Evolutionary conservation across 2,329 filamentous ascomycete species (phyloP), one percentile per base, ranked within the genome.

Genomic region (Hypoxylon sp.): DNA sequence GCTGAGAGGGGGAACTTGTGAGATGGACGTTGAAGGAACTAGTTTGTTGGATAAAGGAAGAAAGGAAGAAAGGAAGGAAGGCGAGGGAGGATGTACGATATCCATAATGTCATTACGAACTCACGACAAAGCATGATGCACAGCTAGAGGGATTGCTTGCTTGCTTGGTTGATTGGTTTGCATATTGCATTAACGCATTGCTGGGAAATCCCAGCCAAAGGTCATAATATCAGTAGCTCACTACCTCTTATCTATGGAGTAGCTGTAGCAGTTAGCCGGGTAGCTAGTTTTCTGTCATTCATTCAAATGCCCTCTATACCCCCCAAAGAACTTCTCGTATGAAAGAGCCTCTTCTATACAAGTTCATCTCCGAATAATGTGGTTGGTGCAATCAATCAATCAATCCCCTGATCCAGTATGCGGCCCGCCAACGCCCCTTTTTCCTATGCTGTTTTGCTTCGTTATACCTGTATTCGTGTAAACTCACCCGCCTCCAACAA

Each of bases 1-100:
- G 94, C 90, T 50, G 85, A 92, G 80, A 86, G 95, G 62, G 95
- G 95, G 1, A 98, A 97, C 78, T 79, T 97, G 81, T 57, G 30
- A 57, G 51, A 44, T 44, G 22, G 3, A 42, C 8, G 11, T 30
- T 10, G 3, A n/a, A 17, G 48, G 31, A 31, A 30, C 14, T 33
- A 20, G 17, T n/a, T 20, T 35, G 20, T 7, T 40, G 3, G 14
- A 1, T 42, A 27, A 27, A 27, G 27, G 14, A 40, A 17, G 35
- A 40, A 13, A n/a, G 27, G 20, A 13, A 35, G 7, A 35, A 31
- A 20, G 40, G 35, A 6, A 2, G 22, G n/a, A n/a, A n/a, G 20
- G 20, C 20, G 20, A 20, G 10, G n/a, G 37, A 56, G 35, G 22
- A 17, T 57, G 40, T 57, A 35, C 27, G 40, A 57, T 57, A 57